These are phyloP conservation scores for Wickerhamiella brachini DNA, from an alignment of 805 yeast species.

Conservation along the genomic window DNA sequence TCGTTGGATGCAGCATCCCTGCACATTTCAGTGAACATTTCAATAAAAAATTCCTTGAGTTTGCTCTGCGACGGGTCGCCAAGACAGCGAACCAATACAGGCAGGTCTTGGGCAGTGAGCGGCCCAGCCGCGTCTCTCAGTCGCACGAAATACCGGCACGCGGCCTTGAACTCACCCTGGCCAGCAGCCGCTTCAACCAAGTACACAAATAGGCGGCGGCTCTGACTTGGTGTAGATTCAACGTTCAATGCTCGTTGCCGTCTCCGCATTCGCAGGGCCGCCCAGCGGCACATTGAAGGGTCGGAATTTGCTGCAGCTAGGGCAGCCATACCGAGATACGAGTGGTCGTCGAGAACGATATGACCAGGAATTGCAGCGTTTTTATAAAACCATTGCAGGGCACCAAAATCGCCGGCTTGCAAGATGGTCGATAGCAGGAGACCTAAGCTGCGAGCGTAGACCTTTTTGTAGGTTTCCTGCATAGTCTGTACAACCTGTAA, in stretches of 20 bases:
- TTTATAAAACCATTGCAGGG: slow-evolving; percentile 19
- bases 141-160: slow-evolving; percentile 15
- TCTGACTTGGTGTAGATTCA: not conserved
- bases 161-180: slow-evolving; percentile 4
- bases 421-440: slow-evolving; percentile 17
- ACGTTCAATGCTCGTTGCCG: slow-evolving; percentile 15
- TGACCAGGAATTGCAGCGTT: slow-evolving; percentile 21
- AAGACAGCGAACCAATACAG: slow-evolving; percentile 13
- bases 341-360: slow-evolving; percentile 21
- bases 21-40: slow-evolving; percentile 9
- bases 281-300: slow-evolving; percentile 20
- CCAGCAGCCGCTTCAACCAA: slow-evolving; percentile 16
- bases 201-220: slow-evolving; percentile 9
- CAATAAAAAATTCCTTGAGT: slow-evolving; percentile 2
- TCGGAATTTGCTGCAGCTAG: slow-evolving; percentile 20
- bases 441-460: slow-evolving; percentile 24
- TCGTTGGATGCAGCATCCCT: slow-evolving; percentile 6
- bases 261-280: slow-evolving; percentile 18
- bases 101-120: slow-evolving; percentile 13
- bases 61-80: not conserved
- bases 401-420: slow-evolving; percentile 13
- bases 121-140: slow-evolving; percentile 13
- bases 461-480: slow-evolving; percentile 6
- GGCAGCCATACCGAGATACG: slow-evolving; percentile 17
- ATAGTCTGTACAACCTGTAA: slow-evolving; percentile 16